Evolutionary conservation across 2,329 filamentous ascomycete genomes (phyloP).

Genomic region (Claviceps purpurea): DNA sequence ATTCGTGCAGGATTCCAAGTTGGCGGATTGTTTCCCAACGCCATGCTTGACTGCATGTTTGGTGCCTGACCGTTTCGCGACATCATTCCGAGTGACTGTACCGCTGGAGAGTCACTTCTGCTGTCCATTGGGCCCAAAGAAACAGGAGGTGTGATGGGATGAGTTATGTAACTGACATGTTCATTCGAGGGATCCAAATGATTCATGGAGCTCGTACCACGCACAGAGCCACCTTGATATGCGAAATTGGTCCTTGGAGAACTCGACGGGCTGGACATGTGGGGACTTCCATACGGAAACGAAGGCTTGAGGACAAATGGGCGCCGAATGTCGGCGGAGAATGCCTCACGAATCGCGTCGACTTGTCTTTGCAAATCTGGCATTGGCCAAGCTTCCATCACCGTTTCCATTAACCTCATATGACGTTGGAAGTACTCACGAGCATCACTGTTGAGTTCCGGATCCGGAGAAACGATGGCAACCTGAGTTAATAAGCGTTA

Average conservation of each 20-base stretch:
- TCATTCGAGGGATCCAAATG: slow-evolving; percentile 34
- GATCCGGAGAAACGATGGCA: slow-evolving; percentile 84
- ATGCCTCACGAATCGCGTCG: slow-evolving; percentile 76
- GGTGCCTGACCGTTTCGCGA: slow-evolving; percentile 42
- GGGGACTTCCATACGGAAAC: slow-evolving; percentile 77
- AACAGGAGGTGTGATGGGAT: slow-evolving; percentile 70
- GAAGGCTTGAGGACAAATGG: slow-evolving; percentile 80
- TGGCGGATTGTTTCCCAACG: slow-evolving; percentile 50
- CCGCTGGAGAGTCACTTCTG: slow-evolving; percentile 63
- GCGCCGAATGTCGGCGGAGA: slow-evolving; percentile 72
- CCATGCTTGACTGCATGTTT: slow-evolving; percentile 39
- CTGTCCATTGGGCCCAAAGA: slow-evolving; percentile 59
- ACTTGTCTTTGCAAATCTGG: slow-evolving; percentile 84
- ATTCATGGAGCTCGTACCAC: slow-evolving; percentile 36
- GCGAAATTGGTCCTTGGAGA: slow-evolving; percentile 40
- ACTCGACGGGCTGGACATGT: slow-evolving; percentile 47
- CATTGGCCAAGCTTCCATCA: slow-evolving; percentile 72
- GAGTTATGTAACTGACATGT: slow-evolving; percentile 50
- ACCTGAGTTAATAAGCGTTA: slow-evolving; percentile 40
- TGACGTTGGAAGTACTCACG: slow-evolving; percentile 83
- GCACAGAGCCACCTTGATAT: slow-evolving; percentile 32
- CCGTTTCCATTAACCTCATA: slow-evolving; percentile 84
- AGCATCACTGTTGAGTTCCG: slow-evolving; percentile 72
- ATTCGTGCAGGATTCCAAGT: slow-evolving; percentile 79
- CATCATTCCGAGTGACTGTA: slow-evolving; percentile 62